Evolutionary conservation across 495 filamentous ascomycete species (phyloP).

Genomic region (Penicillium goetzii): DNA sequence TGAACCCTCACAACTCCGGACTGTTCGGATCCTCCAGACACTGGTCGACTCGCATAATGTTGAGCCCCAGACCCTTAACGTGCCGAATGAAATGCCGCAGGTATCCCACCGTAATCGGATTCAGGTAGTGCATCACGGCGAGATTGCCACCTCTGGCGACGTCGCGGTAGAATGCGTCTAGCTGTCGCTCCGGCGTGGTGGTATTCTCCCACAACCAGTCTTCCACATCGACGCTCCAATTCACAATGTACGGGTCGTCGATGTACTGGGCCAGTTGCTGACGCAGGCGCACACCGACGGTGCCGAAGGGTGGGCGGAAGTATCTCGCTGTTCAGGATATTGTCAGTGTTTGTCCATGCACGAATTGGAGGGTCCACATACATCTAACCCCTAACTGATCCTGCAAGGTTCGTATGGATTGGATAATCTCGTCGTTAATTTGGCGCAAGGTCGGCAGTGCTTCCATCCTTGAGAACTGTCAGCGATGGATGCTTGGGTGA

Average conservation of each 20-base stretch:
- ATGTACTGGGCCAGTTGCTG: conserved; percentile 60
- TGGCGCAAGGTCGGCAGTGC: conserved; percentile 56
- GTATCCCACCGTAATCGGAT: conserved; percentile 67
- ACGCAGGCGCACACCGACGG: conserved; percentile 70
- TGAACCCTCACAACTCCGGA: conserved; percentile 51
- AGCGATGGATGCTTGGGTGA: not conserved
- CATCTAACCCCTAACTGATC: conserved; percentile 53
- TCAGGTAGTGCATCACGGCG: conserved; percentile 78
- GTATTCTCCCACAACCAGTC: conserved; percentile 75
- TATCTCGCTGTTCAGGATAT: conserved; percentile 49
- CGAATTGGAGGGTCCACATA: conserved; percentile 17
- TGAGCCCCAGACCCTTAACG: conserved; percentile 66
- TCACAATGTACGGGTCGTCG: conserved; percentile 61
- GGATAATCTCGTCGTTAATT: conserved; percentile 72
- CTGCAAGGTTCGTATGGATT: conserved; percentile 62
- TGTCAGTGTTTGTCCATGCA: not conserved
- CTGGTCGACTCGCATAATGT: conserved; percentile 78
- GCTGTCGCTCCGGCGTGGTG: conserved; percentile 70
- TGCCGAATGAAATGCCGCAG: conserved; percentile 69
- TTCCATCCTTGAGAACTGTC: conserved; percentile 57
- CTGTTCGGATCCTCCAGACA: conserved; percentile 73
- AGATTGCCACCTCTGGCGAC: conserved; percentile 69
- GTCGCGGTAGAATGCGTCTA: conserved; percentile 73
- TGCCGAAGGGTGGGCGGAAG: conserved; percentile 80
- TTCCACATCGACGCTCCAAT: conserved; percentile 78